Conservation (phyloP, 805 yeast genomes). For the Brettanomyces sp. region DNA sequence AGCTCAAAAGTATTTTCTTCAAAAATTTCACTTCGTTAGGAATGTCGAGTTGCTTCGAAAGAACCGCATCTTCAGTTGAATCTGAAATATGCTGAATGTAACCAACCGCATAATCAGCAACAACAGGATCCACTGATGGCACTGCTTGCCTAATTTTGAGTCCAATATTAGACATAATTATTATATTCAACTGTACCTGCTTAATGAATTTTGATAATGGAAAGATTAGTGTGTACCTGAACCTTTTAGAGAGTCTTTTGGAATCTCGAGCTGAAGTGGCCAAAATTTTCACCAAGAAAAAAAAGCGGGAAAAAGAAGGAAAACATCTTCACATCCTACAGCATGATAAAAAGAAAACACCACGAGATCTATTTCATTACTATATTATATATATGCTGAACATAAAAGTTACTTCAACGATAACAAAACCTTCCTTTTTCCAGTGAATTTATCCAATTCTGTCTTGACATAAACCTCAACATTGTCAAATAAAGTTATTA, state of each 20-base stretch:
- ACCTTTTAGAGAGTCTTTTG: neutral
- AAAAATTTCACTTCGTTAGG: constrained; percentile 61
- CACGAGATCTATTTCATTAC: neutral
- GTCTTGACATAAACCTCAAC: constrained; percentile 78
- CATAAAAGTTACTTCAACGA: constrained; percentile 33
- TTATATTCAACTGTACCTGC: neutral
- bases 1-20: constrained; percentile 55
- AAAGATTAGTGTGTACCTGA: too few relatives aligned
- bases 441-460: constrained; percentile 75
- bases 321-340: neutral
- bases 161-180: constrained; percentile 26
- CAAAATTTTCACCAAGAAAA: too few relatives aligned
- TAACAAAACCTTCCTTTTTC: constrained; percentile 86
- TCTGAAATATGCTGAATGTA: constrained; percentile 76
- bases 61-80: constrained; percentile 74
- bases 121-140: constrained; percentile 78
- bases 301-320: neutral
- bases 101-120: constrained; percentile 85
- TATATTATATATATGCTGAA: neutral
- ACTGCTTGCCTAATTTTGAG: constrained; percentile 75
- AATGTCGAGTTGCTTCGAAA: constrained; percentile 62
- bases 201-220: too few relatives aligned
- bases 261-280: neutral
- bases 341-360: neutral
- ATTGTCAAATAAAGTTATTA: constrained; percentile 63